Percentiles rank a stretch among this genome's conserved stretches.
phyloP scores from a whole-genome alignment of 202 grass and related monocot species.

The Bolboschoenoplectus hybrid region DNA sequence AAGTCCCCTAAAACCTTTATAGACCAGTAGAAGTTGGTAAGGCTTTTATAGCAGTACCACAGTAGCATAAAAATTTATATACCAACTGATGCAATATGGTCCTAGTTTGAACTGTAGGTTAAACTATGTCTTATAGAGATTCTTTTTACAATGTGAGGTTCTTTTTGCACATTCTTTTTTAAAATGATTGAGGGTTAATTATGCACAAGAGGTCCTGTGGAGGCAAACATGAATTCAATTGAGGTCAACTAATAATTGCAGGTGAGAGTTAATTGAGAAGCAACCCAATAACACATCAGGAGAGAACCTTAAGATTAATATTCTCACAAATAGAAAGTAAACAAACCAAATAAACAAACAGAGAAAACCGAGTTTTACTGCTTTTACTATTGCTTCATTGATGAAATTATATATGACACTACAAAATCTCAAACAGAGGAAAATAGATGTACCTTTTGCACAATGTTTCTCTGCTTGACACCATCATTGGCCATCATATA shows the following conservation, averaged over 20 bases:
- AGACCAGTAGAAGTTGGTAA: slow-evolving; percentile 9
- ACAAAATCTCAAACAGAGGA: slow-evolving; percentile 18
- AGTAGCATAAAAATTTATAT: slow-evolving; percentile 4
- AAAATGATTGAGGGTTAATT: background rate
- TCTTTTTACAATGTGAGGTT: background rate
- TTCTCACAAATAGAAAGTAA: slow-evolving; percentile 3
- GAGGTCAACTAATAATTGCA: background rate
- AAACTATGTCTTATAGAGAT: background rate
- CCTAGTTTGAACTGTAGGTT: slow-evolving; percentile 2
- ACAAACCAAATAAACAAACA: slow-evolving; percentile 21
- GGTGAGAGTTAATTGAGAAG: background rate
- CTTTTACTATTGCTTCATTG: slow-evolving; percentile 7
- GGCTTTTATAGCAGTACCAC: background rate
- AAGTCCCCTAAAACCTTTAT: background rate
- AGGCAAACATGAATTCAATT: background rate
- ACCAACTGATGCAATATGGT: background rate
- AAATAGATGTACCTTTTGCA: slow-evolving; percentile 55
- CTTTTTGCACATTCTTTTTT: background rate
- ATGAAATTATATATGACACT: slow-evolving; percentile 15
- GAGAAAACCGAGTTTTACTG: background rate
- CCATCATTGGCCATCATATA: slow-evolving; percentile 97
- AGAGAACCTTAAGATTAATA: background rate
- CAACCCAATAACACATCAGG: background rate
- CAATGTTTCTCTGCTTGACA: slow-evolving; percentile 72
- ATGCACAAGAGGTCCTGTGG: background rate